phyloP scores from a whole-genome alignment of 1,139 yeast genomes.

The Suhomyces yuchorum region DNA sequence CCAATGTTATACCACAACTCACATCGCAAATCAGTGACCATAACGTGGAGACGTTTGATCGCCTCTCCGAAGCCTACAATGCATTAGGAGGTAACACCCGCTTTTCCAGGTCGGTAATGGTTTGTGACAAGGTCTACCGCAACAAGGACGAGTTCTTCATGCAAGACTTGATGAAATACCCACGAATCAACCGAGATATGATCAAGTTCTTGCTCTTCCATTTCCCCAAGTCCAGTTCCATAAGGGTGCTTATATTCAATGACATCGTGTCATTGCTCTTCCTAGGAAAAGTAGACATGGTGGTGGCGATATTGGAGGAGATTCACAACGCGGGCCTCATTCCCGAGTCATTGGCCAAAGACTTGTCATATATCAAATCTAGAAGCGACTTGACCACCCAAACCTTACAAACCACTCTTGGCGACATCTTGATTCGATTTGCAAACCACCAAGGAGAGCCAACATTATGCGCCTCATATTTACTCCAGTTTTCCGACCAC shows the following conservation, averaged over 20 bases:
- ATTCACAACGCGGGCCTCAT: constrained; percentile 6
- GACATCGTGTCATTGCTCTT: constrained; percentile 21
- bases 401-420: constrained; percentile 1
- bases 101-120: constrained; percentile 19
- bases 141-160: constrained; percentile 15
- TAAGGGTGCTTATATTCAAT: constrained; percentile 23
- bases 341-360: background rate
- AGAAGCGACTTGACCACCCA: background rate
- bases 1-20: background rate
- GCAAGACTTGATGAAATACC: constrained; percentile 25
- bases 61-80: constrained; percentile 21
- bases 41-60: constrained; percentile 13
- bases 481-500: constrained; percentile 6
- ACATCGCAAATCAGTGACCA: background rate
- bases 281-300: constrained; percentile 12
- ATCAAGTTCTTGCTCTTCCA: constrained; percentile 19
- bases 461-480: constrained; percentile 25
- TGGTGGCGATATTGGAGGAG: constrained; percentile 9
- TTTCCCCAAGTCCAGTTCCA: constrained; percentile 22
- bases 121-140: constrained; percentile 22
- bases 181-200: constrained; percentile 22
- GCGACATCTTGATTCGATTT: constrained; percentile 13
- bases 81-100: constrained; percentile 16
- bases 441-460: constrained; percentile 24
- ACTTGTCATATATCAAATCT: background rate